A percentile compares a stretch with the other conserved stretches of the same genome.
Evolutionary conservation across 495 filamentous ascomycete species (phyloP).

Genomic region (Xylona heveae): DNA sequence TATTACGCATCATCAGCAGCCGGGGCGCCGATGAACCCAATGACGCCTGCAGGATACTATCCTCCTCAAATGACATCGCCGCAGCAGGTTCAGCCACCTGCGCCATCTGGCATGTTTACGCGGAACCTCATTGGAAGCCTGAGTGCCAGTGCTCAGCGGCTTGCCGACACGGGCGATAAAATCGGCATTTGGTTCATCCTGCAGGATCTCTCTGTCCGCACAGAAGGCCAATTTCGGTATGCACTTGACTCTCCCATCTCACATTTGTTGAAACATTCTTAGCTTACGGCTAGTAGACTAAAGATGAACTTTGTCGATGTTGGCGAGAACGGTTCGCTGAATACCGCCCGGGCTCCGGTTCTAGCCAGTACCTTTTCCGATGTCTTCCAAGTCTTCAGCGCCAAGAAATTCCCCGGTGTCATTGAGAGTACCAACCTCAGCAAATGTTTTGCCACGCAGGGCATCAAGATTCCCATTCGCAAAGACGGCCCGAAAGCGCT

Average conservation of each 20-base stretch:
- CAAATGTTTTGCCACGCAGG: constrained; percentile 84
- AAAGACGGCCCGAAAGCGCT: constrained; percentile 55
- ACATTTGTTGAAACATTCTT: constrained; percentile 17
- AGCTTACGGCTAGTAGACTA: constrained; percentile 21
- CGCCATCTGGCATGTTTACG: constrained; percentile 78
- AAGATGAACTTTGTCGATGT: constrained; percentile 79
- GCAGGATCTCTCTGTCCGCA: constrained; percentile 85
- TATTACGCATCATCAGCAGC: constrained; percentile 10
- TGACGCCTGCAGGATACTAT: constrained; percentile 20
- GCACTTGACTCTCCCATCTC: constrained; percentile 12
- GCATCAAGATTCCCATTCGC: constrained; percentile 89
- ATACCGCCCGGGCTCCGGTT: constrained; percentile 61
- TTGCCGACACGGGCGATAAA: constrained; percentile 64
- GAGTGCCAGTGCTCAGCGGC: constrained; percentile 70
- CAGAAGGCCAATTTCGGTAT: constrained; percentile 79
- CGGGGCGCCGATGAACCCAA: constrained; percentile 8
- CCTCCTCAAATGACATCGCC: constrained; percentile 7
- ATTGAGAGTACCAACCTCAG: constrained; percentile 86
- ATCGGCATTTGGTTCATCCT: constrained; percentile 94
- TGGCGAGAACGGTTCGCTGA: constrained; percentile 35
- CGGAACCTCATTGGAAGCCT: constrained; percentile 88
- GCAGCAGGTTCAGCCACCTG: constrained; percentile 12
- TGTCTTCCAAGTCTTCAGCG: constrained; percentile 80
- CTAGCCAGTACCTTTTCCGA: constrained; percentile 78
- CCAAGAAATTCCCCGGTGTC: constrained; percentile 96